Evolutionary conservation across 129 eudicot species (phyloP), one percentile per base, ranked within the genome.

Genomic region (Lonicera japonica): DNA sequence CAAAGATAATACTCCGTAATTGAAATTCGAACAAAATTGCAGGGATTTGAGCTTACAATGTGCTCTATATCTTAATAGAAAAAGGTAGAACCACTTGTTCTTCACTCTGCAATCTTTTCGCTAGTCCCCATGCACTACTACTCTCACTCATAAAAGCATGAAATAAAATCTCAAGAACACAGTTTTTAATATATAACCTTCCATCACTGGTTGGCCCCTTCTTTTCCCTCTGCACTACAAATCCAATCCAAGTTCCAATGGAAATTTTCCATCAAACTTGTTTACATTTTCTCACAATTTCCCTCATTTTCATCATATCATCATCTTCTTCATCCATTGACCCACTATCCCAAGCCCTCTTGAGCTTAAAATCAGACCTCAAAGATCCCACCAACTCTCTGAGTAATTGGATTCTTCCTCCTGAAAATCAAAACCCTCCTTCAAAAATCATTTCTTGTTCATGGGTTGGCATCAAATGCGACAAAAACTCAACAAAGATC

Each of bases 401-500:
- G 51, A 68, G 40, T 8, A 80, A 87, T 43, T 92, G 98, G 98
- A 17, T 74, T 25, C 7, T 80, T 70, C 82, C 89, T 29, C 22
- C 80, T 66, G 70, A 47, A 5, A 36, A 50, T 60, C 36, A 43
- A 43, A 65, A 29, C 74, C 73, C 79, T 65, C 64, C 85, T 65
- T 20, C 25, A 6, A 77, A 75, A 59, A 78, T 92, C 48, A 18
- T 22, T 40, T 84, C 98, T 41, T 92, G 98, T 72, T 78, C 95
- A 46, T 92, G 96, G 96, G 58, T 72, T 1, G 98, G 98, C 13
- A 84, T 92, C 24, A 70, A 73, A 45, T 92, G 98, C 66, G 66
- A 70, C 70, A 56, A 61, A 19, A 80, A 92, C 54, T 82, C 89
- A 3, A 69, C 88, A 36, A 67, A 62, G 48, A 43, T 92, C 63